Base-by-base conservation (phyloP, 169 alveolate genomes). In the Plasmodium knowlesi region DNA sequence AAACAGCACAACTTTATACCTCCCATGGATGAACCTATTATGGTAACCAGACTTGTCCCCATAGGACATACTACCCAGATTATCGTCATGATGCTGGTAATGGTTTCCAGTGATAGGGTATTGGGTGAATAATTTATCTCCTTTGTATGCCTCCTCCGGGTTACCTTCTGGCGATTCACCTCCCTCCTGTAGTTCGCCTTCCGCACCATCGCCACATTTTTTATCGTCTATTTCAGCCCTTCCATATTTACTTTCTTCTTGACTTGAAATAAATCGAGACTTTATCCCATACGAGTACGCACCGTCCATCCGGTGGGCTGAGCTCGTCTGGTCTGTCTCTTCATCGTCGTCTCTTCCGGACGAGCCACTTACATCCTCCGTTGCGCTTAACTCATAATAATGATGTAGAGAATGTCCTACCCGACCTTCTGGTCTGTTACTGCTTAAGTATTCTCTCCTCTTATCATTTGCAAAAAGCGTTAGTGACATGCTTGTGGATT, bases 401-500 rank as follows among this genome's bases (percentile, higher is more conserved):
- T 81, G 34, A 43, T 91, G 95, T 57, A 91, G 34, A 25, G 95
- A 91, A 72, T 91, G 92, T 34, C 95, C 95, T 43, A 91, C 92
- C 9, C 95, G 54, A 3, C 95, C 92, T 9, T 28, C 57, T 19
- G 95, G 95, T 57, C 39, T 67, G 67, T 82, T 50, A 12, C 57
- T 19, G 41, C 46, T 74, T 57, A 37, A 14, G 50, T 72, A 32
- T 81, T 91, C 54, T 39, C 76, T 74, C 53, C 67, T 67, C 22
- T 67, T 67, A 50, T 89, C 94, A 89, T 79, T 79, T 1, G 85
- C 9, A 22, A 91, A 57, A 81, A 91, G 61, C n/a, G 95, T 91
- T 72, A 91, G 76, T 50, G 95, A 91, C 95, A 91, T 91, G 14
- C 71, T 91, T 89, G 30, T 14, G n/a, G 46, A 54, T 25, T n/a